A percentile compares a stretch with the other conserved stretches of the same genome.
phyloP scores from a whole-genome alignment of 805 yeast genomes.

The Candida rishiriensis region DNA sequence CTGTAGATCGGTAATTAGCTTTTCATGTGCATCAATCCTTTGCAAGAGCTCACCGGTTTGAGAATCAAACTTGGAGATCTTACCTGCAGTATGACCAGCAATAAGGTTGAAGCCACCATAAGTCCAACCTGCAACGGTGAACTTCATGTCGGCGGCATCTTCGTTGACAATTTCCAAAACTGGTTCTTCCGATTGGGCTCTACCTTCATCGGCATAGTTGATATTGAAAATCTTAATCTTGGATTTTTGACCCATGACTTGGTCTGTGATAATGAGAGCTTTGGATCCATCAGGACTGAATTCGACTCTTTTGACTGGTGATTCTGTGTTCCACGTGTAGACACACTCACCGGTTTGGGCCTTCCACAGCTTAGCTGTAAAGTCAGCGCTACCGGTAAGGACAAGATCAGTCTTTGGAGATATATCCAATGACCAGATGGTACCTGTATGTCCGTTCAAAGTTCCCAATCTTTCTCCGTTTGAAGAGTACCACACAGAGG shows the following conservation, averaged over 20 bases:
- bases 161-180: constrained; percentile 49
- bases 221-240: constrained; percentile 65
- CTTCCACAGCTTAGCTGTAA: constrained; percentile 79
- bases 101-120: constrained; percentile 68
- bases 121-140: constrained; percentile 84
- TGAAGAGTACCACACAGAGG: constrained; percentile 89
- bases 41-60: constrained; percentile 64
- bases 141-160: constrained; percentile 47
- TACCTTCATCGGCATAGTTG: constrained; percentile 34
- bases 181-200: constrained; percentile 50
- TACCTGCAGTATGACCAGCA: constrained; percentile 87
- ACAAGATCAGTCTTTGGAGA: constrained; percentile 64
- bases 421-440: constrained; percentile 91
- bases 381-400: constrained; percentile 90
- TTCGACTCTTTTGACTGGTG: constrained; percentile 91
- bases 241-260: constrained; percentile 87
- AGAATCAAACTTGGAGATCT: constrained; percentile 74
- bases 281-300: constrained; percentile 69
- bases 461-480: constrained; percentile 98
- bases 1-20: constrained; percentile 82
- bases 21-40: constrained; percentile 66
- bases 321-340: constrained; percentile 65
- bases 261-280: constrained; percentile 77
- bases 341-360: constrained; percentile 73
- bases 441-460: constrained; percentile 83